Base-by-base conservation (phyloP, 148 eudicot species). In the Linanthus parryae region DNA sequence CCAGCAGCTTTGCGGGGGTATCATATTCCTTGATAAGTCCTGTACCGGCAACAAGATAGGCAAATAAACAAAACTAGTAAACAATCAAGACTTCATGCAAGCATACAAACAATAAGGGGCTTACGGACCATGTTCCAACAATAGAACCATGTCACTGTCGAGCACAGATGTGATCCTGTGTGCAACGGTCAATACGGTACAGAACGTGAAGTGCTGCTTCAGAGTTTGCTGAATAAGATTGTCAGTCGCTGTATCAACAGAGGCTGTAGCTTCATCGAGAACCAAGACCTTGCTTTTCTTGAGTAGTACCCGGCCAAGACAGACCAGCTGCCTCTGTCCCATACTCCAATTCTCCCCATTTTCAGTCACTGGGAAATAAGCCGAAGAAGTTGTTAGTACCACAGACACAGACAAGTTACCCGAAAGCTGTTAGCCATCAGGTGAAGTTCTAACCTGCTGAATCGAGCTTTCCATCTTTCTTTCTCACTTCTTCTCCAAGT, bases 401-500 rank as follows among this genome's bases (percentile, higher is more conserved):
- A 40, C 19, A 40, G 19, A 1, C 18, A 18, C 17, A 15, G 6
- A 16, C 15, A 15, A 15, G 21, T 19, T 19, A 2, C 25, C 47
- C 3, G 2, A 18, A 43, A 43, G 9, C 47, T 8, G 26, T 1
- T 3, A 23, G n/a, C n/a, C 28, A 27, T 31, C n/a, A 47, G 45
- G 39, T 29, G 47, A 55, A 63, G 41, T 22, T 30, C 18, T 16
- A 43, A 85, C 97, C 97, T 69, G 63, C 39, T 28, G 95, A 83
- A 56, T 90, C 95, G 12, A 90, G 92, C 55, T 80, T 90, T 24
- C 70, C 82, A 44, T 81, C 80, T 72, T 83, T 85, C 48, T 74
- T 80, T 54, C 88, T 69, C 33, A 85, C 92, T 65, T 80, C 84
- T 29, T 83, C 92, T 8, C 84, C 90, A 44, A 90, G 95, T 52